Evolutionary conservation across 1,284 basidiomycete genomes (phyloP).

Genomic region (Sporisorium reilianum): DNA sequence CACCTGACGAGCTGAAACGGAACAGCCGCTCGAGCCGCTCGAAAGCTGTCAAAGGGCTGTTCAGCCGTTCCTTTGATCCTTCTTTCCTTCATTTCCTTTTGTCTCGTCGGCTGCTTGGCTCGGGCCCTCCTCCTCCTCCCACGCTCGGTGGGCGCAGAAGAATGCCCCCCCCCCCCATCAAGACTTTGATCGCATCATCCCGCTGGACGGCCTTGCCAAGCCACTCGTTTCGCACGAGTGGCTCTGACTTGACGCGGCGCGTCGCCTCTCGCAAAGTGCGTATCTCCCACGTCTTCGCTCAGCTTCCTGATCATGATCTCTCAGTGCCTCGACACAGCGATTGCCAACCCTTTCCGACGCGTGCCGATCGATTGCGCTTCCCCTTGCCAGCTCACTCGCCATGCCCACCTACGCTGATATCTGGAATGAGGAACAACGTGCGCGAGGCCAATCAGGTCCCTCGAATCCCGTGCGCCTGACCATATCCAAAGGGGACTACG

Average conservation of each 20-base stretch:
- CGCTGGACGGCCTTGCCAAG: background rate
- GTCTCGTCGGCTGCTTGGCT: background rate
- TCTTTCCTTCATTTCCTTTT: background rate
- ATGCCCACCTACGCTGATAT: conserved; percentile 54
- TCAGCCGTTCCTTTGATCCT: too few species aligned
- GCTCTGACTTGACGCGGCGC: background rate
- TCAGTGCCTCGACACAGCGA: background rate
- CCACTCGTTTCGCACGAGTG: conserved; percentile 3
- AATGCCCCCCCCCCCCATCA: background rate
- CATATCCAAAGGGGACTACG: conserved; percentile 50
- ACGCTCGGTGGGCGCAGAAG: background rate
- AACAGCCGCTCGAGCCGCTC: conserved; percentile 8
- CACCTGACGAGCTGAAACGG: background rate
- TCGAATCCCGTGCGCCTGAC: conserved; percentile 48
- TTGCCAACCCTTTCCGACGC: background rate
- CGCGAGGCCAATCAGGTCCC: conserved; percentile 26
- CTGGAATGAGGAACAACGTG: conserved; percentile 38
- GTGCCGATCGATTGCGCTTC: background rate
- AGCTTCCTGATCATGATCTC: background rate
- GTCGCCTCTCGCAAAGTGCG: too few species aligned
- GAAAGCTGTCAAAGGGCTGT: background rate
- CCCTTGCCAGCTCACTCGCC: background rate
- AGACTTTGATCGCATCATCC: background rate
- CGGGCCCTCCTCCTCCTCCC: background rate
- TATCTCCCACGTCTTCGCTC: background rate